Conservation (phyloP, 2,329 filamentous ascomycete genomes). For the Aspergillus pseudoglaucus region DNA sequence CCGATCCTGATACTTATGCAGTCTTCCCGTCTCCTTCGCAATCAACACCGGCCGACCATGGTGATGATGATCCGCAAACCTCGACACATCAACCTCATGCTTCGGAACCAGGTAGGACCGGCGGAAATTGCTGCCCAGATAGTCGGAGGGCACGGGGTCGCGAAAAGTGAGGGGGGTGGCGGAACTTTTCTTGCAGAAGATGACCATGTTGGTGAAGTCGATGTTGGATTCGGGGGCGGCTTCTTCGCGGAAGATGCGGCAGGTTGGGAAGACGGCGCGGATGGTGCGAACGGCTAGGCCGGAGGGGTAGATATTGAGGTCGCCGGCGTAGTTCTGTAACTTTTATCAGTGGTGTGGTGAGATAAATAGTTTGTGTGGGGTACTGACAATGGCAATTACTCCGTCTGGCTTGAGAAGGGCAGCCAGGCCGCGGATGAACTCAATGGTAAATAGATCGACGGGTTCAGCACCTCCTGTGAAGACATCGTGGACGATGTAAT, state of each 20-base stretch:
- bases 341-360: constrained; percentile 8
- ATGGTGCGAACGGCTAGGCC: constrained; percentile 78
- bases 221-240: constrained; percentile 47
- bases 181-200: constrained; percentile 74
- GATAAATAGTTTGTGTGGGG: neutral
- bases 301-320: constrained; percentile 70
- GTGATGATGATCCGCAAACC: constrained; percentile 38
- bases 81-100: constrained; percentile 55
- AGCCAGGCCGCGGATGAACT: constrained; percentile 69
- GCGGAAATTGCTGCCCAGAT: constrained; percentile 64
- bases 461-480: constrained; percentile 96
- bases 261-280: constrained; percentile 72
- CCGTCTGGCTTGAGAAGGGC: constrained; percentile 69
- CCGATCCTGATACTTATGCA: constrained; percentile 65
- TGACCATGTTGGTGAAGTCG: constrained; percentile 93
- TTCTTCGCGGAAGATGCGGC: constrained; percentile 82
- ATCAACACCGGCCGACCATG: constrained; percentile 33
- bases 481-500: constrained; percentile 96
- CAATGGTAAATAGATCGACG: constrained; percentile 74
- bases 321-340: constrained; percentile 83
- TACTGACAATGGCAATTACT: constrained; percentile 75
- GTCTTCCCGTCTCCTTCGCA: constrained; percentile 53
- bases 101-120: constrained; percentile 64
- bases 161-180: constrained; percentile 57
- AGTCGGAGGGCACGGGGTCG: constrained; percentile 57